phyloP scores from a whole-genome alignment of 768 basidiomycete species.

The Amanita pallidorosea region DNA sequence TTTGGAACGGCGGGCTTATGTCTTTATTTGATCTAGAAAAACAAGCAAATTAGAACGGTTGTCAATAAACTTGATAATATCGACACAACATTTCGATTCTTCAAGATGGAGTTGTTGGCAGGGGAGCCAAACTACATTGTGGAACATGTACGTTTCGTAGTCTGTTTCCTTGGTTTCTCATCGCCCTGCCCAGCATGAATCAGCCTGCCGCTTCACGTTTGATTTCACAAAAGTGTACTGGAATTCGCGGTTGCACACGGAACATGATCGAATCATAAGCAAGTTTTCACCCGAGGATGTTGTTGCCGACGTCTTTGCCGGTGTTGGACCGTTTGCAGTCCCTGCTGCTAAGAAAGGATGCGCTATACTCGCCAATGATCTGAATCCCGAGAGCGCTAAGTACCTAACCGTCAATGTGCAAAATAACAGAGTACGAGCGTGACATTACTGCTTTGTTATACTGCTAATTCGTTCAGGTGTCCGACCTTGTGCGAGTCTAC shows the following conservation, averaged over 20 bases:
- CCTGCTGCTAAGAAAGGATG: slow-evolving; percentile 91
- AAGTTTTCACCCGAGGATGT: slow-evolving; percentile 67
- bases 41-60: slow-evolving; percentile 69
- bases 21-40: slow-evolving; percentile 54
- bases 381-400: slow-evolving; percentile 82
- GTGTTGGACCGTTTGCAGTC: slow-evolving; percentile 92
- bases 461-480: slow-evolving; percentile 2
- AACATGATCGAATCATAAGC: slow-evolving; percentile 79
- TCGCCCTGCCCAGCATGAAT: slow-evolving; percentile 53
- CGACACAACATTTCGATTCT: slow-evolving; percentile 79
- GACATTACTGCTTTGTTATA: not conserved
- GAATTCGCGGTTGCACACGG: slow-evolving; percentile 91
- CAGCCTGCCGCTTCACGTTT: slow-evolving; percentile 80
- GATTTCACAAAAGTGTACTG: slow-evolving; percentile 96
- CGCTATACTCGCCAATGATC: slow-evolving; percentile 83
- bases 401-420: slow-evolving; percentile 65
- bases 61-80: slow-evolving; percentile 92
- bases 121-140: slow-evolving; percentile 84
- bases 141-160: slow-evolving; percentile 55
- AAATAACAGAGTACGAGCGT: slow-evolving; percentile 58
- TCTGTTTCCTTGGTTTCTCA: not conserved
- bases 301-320: slow-evolving; percentile 90
- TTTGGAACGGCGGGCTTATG: not conserved
- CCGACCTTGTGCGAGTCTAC: slow-evolving; percentile 41
- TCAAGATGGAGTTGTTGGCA: slow-evolving; percentile 94